These are phyloP conservation scores for Claviceps paspali DNA, from an alignment of 2,329 filamentous ascomycete genomes.

Conservation along the genomic window DNA sequence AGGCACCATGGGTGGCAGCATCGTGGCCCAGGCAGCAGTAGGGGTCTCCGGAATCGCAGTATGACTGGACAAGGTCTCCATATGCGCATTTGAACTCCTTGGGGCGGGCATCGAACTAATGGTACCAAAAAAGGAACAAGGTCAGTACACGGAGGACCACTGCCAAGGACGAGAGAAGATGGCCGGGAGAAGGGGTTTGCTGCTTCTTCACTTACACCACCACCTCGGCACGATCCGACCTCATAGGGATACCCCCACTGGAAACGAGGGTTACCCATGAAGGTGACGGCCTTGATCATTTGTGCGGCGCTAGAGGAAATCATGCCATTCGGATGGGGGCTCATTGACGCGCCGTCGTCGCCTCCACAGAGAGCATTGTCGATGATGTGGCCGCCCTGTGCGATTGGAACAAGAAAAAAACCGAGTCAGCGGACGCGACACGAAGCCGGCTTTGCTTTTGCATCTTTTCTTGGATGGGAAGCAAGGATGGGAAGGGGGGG, in stretches of 20 bases:
- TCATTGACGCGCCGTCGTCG: slow-evolving; percentile 29
- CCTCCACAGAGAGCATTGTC: slow-evolving; percentile 50
- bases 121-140: not conserved
- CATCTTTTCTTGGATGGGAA: not conserved
- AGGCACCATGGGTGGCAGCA: not conserved
- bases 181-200: too few species aligned
- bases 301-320: slow-evolving; percentile 31
- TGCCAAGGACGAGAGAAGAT: not conserved
- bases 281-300: slow-evolving; percentile 47
- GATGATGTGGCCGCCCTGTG: slow-evolving; percentile 45
- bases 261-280: slow-evolving; percentile 49
- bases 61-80: slow-evolving; percentile 40
- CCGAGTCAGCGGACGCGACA: too few species aligned
- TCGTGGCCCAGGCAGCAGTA: slow-evolving; percentile 46
- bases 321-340: slow-evolving; percentile 24
- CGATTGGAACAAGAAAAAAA: not conserved
- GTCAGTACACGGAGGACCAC: too few species aligned
- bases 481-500: not conserved
- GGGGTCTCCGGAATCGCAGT: slow-evolving; percentile 48
- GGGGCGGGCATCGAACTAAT: slow-evolving; percentile 44
- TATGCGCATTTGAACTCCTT: slow-evolving; percentile 40
- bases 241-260: slow-evolving; percentile 39
- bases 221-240: slow-evolving; percentile 20
- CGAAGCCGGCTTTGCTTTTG: not conserved
- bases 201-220: not conserved